phyloP scores from a whole-genome alignment of 2,329 filamentous ascomycete species.

The Truncatella angustata region DNA sequence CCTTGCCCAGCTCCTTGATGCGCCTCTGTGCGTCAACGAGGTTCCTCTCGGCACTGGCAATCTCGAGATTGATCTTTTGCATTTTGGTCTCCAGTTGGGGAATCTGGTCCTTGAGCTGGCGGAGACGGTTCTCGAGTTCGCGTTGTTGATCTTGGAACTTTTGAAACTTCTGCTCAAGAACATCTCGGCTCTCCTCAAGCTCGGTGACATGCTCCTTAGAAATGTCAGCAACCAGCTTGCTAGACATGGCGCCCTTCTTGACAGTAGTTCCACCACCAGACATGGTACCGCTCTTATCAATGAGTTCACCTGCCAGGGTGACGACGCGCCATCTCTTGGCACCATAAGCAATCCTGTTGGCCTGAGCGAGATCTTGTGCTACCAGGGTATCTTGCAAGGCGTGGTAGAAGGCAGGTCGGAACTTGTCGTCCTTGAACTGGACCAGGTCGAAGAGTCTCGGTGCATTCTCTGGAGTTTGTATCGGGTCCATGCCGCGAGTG shows the following conservation, averaged over 20 bases:
- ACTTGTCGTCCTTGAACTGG: slow-evolving; percentile 81
- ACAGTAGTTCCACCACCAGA: slow-evolving; percentile 91
- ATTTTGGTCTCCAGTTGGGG: slow-evolving; percentile 85
- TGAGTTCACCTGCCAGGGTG: slow-evolving; percentile 89
- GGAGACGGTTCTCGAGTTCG: slow-evolving; percentile 71
- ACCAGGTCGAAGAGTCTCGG: slow-evolving; percentile 92
- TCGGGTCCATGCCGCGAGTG: slow-evolving; percentile 71
- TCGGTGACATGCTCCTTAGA: slow-evolving; percentile 86
- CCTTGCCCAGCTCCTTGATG: slow-evolving; percentile 78
- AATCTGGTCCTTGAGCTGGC: slow-evolving; percentile 72
- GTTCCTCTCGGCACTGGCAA: slow-evolving; percentile 83
- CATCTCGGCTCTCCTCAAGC: slow-evolving; percentile 83
- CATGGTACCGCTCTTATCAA: slow-evolving; percentile 98
- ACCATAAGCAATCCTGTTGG: slow-evolving; percentile 94
- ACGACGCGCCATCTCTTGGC: slow-evolving; percentile 94
- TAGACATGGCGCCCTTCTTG: slow-evolving; percentile 93
- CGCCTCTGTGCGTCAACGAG: slow-evolving; percentile 80
- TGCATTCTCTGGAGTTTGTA: slow-evolving; percentile 88
- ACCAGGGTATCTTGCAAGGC: slow-evolving; percentile 94
- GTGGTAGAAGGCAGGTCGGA: slow-evolving; percentile 90
- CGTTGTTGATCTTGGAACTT: slow-evolving; percentile 83
- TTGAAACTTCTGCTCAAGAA: slow-evolving; percentile 77
- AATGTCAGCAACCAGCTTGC: slow-evolving; percentile 84
- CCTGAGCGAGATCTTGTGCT: slow-evolving; percentile 88
- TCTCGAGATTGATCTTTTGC: slow-evolving; percentile 85